Conservation (phyloP, 441 rosid genomes). For the Gossypium trilobum region DNA sequence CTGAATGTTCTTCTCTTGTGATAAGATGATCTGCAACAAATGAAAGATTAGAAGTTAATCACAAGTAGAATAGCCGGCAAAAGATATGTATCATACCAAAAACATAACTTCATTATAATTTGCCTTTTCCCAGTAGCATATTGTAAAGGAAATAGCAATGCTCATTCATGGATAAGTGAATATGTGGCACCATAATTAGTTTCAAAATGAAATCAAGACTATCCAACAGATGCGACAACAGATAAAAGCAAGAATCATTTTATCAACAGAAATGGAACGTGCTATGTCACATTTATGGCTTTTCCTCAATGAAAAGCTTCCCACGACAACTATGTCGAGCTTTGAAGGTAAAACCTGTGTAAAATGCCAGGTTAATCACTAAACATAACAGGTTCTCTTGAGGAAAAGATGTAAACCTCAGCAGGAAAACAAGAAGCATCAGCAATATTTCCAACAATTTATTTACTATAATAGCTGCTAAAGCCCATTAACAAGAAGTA, state of each 20-base stretch:
- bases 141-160: background rate
- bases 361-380: background rate
- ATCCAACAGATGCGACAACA: background rate
- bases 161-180: background rate
- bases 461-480: background rate
- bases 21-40: slow-evolving; percentile 53
- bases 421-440: background rate
- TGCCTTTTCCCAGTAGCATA: background rate
- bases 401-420: background rate
- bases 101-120: background rate
- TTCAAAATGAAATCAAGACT: background rate
- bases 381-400: background rate
- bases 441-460: background rate
- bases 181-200: background rate
- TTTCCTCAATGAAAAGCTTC: background rate
- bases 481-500: background rate
- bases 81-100: background rate
- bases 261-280: background rate
- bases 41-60: background rate
- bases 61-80: background rate
- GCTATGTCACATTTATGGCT: background rate
- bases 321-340: background rate
- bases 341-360: background rate
- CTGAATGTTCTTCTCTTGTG: slow-evolving; percentile 63
- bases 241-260: background rate